Evolutionary conservation across 176 grass and related monocot species (phyloP), one percentile per base, ranked within the genome.

Genomic region (Elaeis guineensis): DNA sequence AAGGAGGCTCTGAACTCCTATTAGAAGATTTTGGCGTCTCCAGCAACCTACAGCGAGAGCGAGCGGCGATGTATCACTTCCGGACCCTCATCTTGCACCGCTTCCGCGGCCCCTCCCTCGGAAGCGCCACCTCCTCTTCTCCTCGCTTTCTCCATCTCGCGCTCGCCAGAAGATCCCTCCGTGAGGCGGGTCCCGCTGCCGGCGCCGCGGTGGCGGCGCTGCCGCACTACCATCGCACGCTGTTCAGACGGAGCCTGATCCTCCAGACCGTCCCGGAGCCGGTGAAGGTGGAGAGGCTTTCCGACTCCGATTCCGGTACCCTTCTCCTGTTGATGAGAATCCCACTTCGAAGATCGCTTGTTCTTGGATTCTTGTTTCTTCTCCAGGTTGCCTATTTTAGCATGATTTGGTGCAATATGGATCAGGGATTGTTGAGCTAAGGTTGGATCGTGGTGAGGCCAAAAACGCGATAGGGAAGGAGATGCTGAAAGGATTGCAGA

Each of bases 391-490:
- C 15, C 16, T 32, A 23, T 22, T 14, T 22, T 59, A 44, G 35
- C 35, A 11, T 9, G 35, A 44, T 44, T 32, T 61, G 22, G 32
- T 23, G 16, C 3, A n/a, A 17, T 54, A 16, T 69, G 52, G 39
- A 75, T 21, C 71, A 98, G 88, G 85, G 55, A 86, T 98, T 51
- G 19, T 92, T 19, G 79, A 86, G 67, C 49, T 92, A 70, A 92
- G 54, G 25, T 65, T 93, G 50, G 79, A 89, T 57, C 56, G 84
- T 18, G 74, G 79, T 23, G 82, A 79, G 76, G 79, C 83, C 7
- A 86, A 92, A 67, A 98, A 98, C 70, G 81, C 93, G 67, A 92
- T 92, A 21, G 83, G 73, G 50, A 89, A 86, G 72, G 87, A 88
- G 19, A 39, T 86, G 79, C 78, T 86, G 58, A 77, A 63, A 52